These are phyloP conservation scores for Aspergillus sclerotioniger DNA, from an alignment of 495 filamentous ascomycete genomes.

Conservation along the genomic window DNA sequence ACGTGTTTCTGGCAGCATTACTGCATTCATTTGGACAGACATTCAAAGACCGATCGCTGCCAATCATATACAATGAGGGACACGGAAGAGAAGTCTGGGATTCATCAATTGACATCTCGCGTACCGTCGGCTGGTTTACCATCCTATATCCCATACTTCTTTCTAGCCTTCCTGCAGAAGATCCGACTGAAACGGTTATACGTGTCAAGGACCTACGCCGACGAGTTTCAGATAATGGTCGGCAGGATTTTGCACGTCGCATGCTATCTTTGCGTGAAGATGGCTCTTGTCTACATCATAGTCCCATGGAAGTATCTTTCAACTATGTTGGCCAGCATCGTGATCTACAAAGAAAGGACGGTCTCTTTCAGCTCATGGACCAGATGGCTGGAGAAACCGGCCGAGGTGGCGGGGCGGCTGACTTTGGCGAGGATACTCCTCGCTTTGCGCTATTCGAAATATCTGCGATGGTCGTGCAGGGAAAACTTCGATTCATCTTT, in stretches of 20 bases:
- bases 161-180: slow-evolving; percentile 17
- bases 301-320: slow-evolving; percentile 69
- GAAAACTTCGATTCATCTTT: slow-evolving; percentile 60
- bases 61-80: slow-evolving; percentile 55
- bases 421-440: slow-evolving; percentile 55
- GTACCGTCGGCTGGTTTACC: slow-evolving; percentile 64
- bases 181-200: slow-evolving; percentile 39
- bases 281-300: slow-evolving; percentile 43
- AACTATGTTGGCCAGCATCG: slow-evolving; percentile 67
- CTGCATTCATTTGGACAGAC: slow-evolving; percentile 49
- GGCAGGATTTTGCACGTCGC: slow-evolving; percentile 49
- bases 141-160: slow-evolving; percentile 51
- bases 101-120: slow-evolving; percentile 51
- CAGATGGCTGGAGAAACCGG: slow-evolving; percentile 46
- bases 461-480: slow-evolving; percentile 56
- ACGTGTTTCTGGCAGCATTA: slow-evolving; percentile 52
- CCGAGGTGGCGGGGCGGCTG: slow-evolving; percentile 47
- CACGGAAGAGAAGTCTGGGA: slow-evolving; percentile 58
- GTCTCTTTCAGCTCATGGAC: slow-evolving; percentile 57
- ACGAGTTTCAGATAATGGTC: slow-evolving; percentile 46
- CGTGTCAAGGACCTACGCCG: slow-evolving; percentile 49
- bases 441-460: slow-evolving; percentile 69
- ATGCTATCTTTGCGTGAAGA: slow-evolving; percentile 43
- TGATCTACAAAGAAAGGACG: slow-evolving; percentile 59
- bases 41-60: slow-evolving; percentile 51